A percentile compares a stretch with the other conserved stretches of the same genome.
phyloP scores from a whole-genome alignment of 139 green algal genomes.

The Volvox africanus region DNA sequence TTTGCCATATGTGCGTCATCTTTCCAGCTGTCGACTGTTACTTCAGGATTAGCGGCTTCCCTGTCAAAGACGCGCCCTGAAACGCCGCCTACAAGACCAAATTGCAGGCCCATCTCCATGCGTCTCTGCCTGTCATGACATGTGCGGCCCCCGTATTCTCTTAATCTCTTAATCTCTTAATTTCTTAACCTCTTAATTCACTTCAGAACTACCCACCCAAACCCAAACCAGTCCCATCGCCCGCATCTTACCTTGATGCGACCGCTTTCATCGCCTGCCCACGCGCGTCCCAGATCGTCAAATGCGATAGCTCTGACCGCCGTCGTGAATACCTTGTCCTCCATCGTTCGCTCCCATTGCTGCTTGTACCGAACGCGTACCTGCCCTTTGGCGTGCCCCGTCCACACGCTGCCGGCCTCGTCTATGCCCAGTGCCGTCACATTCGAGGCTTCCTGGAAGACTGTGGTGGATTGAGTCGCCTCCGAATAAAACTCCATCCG shows the following conservation, averaged over 20 bases:
- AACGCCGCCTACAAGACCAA: no score
- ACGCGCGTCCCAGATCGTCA: slow-evolving; percentile 52
- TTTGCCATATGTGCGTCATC: no score
- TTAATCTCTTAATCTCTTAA: no score
- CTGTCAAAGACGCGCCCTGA: no score
- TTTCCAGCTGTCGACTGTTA: no score
- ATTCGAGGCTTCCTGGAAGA: slow-evolving; percentile 30
- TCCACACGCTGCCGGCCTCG: slow-evolving; percentile 60
- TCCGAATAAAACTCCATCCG: slow-evolving; percentile 62
- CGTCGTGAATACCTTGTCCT: slow-evolving; percentile 53
- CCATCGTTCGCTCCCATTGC: slow-evolving; percentile 48
- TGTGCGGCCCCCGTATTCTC: no score
- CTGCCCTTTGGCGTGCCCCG: slow-evolving; percentile 58
- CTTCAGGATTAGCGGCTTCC: no score
- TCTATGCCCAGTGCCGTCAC: slow-evolving; percentile 59
- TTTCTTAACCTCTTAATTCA: no score
- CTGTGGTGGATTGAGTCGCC: slow-evolving; percentile 56
- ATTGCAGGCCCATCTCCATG: no score
- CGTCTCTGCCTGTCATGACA: no score
- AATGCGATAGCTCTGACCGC: slow-evolving; percentile 51
- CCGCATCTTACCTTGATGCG: slow-evolving; percentile 45
- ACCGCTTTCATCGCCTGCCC: slow-evolving; percentile 57
- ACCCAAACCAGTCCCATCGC: not conserved
- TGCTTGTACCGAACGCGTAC: slow-evolving; percentile 48
- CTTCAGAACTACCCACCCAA: not conserved